Evolutionary conservation across 345 rosid genomes (phyloP).

Genomic region (Turritis glabra): DNA sequence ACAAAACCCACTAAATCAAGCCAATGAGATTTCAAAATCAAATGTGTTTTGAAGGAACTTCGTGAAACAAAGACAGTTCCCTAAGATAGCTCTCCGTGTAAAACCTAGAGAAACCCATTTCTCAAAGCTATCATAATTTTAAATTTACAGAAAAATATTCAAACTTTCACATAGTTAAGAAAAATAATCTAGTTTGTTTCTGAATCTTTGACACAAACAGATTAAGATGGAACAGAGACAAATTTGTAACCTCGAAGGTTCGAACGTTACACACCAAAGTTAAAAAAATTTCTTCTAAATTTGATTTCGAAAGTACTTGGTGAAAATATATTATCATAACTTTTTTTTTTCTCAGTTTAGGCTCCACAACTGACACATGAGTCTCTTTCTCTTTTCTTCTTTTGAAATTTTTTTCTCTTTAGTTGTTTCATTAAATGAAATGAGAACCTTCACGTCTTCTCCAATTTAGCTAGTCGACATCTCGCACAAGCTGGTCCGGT

Average conservation of each 20-base stretch:
- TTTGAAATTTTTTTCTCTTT: not conserved
- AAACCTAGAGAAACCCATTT: not conserved
- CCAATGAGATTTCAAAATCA: not conserved
- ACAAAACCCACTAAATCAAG: not conserved
- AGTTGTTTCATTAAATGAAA: not conserved
- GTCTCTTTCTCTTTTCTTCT: slow-evolving; percentile 1
- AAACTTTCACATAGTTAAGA: not conserved
- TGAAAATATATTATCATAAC: too few relatives aligned
- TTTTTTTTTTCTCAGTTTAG: not conserved
- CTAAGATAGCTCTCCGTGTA: slow-evolving; percentile 17
- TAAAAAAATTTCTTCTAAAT: not conserved
- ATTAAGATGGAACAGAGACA: not conserved
- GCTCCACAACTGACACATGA: slow-evolving; percentile 14
- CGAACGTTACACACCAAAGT: not conserved
- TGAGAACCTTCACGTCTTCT: slow-evolving; percentile 11
- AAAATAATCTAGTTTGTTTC: not conserved
- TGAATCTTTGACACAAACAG: not conserved
- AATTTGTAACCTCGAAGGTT: not conserved
- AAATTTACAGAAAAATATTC: not conserved
- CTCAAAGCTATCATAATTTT: not conserved
- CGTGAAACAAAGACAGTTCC: slow-evolving; percentile 5
- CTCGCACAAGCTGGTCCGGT: not conserved
- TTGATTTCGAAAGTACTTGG: not conserved
- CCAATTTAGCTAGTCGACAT: not conserved
- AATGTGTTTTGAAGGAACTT: slow-evolving; percentile 3